These are phyloP conservation scores for Rhizoclosmatium globosum DNA, from an alignment of 192 early-diverging fungal genomes.

Conservation along the genomic window DNA sequence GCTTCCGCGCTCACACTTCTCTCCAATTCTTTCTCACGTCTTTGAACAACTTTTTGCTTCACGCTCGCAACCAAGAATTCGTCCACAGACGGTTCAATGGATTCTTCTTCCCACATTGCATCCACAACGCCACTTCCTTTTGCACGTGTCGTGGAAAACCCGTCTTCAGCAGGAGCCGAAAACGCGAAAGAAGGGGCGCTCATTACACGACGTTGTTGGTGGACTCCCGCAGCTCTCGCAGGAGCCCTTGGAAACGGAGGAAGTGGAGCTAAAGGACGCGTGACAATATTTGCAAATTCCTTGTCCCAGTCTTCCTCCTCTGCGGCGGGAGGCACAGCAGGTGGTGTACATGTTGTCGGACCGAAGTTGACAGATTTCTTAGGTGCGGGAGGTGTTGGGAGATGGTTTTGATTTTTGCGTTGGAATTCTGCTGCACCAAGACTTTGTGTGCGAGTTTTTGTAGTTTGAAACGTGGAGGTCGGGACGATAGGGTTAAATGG, in stretches of 20 bases:
- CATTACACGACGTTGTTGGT: slow-evolving; percentile 22
- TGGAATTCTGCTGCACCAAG: slow-evolving; percentile 21
- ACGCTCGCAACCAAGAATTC: slow-evolving; percentile 26
- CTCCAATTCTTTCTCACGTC: slow-evolving; percentile 39
- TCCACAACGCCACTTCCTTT: slow-evolving; percentile 36
- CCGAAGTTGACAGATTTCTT: neutral
- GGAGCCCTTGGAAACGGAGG: slow-evolving; percentile 14
- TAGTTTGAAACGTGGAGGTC: neutral
- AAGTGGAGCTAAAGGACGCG: neutral
- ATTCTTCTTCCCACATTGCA: slow-evolving; percentile 18
- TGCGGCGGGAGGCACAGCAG: neutral
- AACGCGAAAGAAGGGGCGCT: slow-evolving; percentile 33
- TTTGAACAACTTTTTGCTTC: slow-evolving; percentile 23
- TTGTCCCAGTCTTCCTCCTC: slow-evolving; percentile 42
- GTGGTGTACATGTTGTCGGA: neutral
- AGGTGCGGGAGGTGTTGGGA: neutral
- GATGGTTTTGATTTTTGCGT: neutral
- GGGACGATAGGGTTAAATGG: neutral
- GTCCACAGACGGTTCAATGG: neutral
- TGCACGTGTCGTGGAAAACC: neutral
- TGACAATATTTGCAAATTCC: slow-evolving; percentile 29
- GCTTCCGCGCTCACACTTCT: slow-evolving; percentile 31
- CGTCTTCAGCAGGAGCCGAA: neutral
- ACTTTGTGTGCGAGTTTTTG: slow-evolving; percentile 29
- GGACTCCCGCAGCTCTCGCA: neutral